Percentiles rank a stretch among this genome's conserved stretches.
Conservation (phyloP, 352 stramenopile genomes). For the Thalassiosira livingstoniorum region DNA sequence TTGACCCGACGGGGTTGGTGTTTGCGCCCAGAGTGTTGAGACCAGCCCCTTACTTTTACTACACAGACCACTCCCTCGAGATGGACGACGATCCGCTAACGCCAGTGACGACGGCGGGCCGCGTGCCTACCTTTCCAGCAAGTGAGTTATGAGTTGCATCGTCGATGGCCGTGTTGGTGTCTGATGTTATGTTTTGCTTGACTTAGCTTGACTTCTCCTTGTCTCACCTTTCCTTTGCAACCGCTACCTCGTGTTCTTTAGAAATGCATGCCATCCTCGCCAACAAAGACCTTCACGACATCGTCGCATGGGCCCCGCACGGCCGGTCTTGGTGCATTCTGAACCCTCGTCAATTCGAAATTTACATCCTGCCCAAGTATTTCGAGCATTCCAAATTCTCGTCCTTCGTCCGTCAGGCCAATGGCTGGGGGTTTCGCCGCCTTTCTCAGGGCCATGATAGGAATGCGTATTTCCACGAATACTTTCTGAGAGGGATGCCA, state of each 20-base stretch:
- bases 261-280: slow-evolving; percentile 79
- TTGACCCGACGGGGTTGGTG: slow-evolving; percentile 35
- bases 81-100: slow-evolving; percentile 55
- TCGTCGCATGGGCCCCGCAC: slow-evolving; percentile 77
- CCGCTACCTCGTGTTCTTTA: not conserved
- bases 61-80: slow-evolving; percentile 52
- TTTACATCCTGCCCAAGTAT: slow-evolving; percentile 73
- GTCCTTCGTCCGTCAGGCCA: slow-evolving; percentile 87
- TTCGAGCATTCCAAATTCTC: slow-evolving; percentile 85
- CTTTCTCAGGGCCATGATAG: slow-evolving; percentile 78
- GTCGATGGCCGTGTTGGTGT: not conserved
- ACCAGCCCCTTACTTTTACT: slow-evolving; percentile 58
- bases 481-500: slow-evolving; percentile 51
- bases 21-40: slow-evolving; percentile 40
- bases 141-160: slow-evolving; percentile 23
- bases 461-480: slow-evolving; percentile 85
- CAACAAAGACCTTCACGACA: slow-evolving; percentile 60
- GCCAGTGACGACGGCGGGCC: slow-evolving; percentile 45
- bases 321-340: slow-evolving; percentile 74
- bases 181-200: not conserved
- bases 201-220: not conserved
- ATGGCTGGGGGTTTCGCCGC: slow-evolving; percentile 86
- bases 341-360: slow-evolving; percentile 76
- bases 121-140: slow-evolving; percentile 65
- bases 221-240: not conserved